These are phyloP conservation scores for Vigna hirtella DNA, from an alignment of 306 rosid genomes.

Conservation along the genomic window DNA sequence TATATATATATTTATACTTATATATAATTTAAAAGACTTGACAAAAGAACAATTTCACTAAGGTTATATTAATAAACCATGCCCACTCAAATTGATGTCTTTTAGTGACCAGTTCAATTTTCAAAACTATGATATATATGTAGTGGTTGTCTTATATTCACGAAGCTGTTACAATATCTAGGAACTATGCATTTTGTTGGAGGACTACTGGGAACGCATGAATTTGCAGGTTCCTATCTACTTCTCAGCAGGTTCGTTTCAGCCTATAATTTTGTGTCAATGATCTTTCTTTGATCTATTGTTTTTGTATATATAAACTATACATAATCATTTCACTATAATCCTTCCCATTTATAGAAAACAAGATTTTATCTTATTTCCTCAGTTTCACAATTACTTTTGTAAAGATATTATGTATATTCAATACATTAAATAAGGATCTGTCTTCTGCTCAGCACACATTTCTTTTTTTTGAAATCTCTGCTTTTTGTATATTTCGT, in stretches of 20 bases:
- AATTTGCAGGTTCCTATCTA: constrained; percentile 91
- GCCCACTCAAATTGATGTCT: constrained; percentile 13
- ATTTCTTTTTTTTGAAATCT: background rate
- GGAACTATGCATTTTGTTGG: constrained; percentile 96
- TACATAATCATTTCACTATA: background rate
- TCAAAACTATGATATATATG: background rate
- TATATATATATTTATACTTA: background rate
- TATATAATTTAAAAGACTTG: background rate
- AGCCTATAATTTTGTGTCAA: background rate
- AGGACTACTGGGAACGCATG: constrained; percentile 97
- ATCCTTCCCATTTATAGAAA: background rate
- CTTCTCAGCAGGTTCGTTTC: constrained; percentile 79
- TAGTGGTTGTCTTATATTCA: constrained; percentile 14
- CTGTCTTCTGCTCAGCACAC: background rate
- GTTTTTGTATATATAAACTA: background rate
- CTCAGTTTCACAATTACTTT: background rate
- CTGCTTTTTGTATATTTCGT: background rate
- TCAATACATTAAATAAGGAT: background rate
- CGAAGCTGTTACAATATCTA: constrained; percentile 43
- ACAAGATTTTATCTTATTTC: background rate
- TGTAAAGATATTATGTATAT: background rate
- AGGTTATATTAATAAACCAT: constrained; percentile 11
- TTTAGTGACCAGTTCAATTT: constrained; percentile 23
- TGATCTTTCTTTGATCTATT: background rate
- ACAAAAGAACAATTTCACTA: background rate